These are phyloP conservation scores for Emmonsiellopsis sp. DNA, from an alignment of 2,329 filamentous ascomycete species.

Conservation along the genomic window DNA sequence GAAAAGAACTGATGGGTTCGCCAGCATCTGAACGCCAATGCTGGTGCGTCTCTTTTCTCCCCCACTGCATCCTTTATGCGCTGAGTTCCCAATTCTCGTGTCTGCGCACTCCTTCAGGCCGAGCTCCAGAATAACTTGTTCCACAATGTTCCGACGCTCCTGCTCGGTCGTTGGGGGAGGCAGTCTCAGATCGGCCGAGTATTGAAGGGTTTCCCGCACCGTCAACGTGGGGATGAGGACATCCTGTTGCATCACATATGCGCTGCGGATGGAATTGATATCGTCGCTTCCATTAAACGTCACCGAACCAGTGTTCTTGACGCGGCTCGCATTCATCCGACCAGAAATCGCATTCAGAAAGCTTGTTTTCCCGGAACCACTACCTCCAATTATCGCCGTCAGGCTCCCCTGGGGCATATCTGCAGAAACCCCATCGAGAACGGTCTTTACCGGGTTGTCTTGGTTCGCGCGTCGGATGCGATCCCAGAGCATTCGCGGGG, in stretches of 20 bases:
- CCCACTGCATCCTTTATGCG: constrained; percentile 67
- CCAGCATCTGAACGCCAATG: constrained; percentile 69
- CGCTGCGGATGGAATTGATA: constrained; percentile 40
- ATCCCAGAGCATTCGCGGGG: constrained; percentile 23
- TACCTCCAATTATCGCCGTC: constrained; percentile 67
- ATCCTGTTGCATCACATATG: constrained; percentile 63
- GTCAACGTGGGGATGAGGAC: constrained; percentile 64
- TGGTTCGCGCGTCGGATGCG: constrained; percentile 21
- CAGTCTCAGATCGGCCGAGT: constrained; percentile 63
- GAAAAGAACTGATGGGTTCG: constrained; percentile 68
- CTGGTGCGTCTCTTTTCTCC: constrained; percentile 70
- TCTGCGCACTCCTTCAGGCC: constrained; percentile 69
- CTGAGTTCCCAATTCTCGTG: constrained; percentile 61
- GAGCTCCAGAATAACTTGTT: constrained; percentile 67
- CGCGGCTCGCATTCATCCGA: constrained; percentile 51
- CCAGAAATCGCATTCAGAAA: constrained; percentile 63
- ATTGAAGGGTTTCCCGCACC: constrained; percentile 64
- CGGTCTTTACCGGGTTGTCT: constrained; percentile 29
- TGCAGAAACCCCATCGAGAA: constrained; percentile 57
- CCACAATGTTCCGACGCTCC: constrained; percentile 56
- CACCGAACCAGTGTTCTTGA: constrained; percentile 43
- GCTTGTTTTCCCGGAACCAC: constrained; percentile 65
- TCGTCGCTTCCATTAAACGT: constrained; percentile 54
- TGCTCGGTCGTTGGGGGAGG: constrained; percentile 52
- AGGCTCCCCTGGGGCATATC: constrained; percentile 57